Evolutionary conservation across 176 grass and related monocot genomes (phyloP), one percentile per base, ranked within the genome.

Genomic region (Alopecurus myosuroides): DNA sequence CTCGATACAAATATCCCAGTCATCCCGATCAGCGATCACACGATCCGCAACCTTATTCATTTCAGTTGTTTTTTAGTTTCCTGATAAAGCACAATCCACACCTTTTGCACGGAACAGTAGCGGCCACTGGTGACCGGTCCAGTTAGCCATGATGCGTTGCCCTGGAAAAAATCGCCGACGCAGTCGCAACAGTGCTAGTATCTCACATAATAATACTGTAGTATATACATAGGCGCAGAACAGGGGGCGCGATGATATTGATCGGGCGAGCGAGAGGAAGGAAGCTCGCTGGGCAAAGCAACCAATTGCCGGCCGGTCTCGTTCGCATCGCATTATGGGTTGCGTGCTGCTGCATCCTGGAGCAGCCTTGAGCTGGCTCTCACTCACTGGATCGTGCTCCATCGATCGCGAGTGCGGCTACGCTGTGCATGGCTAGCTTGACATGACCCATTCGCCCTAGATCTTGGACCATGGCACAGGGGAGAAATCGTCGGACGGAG

Each of bases 401-500:
- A 15, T 66, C 63, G 31, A 45, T 72, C 17, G 28, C 39, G 29
- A 64, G 65, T 50, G 58, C 68, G 82, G 36, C 39, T 49, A 44
- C 26, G 19, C 77, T 22, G n/a, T n/a, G n/a, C n/a, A 29, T 57
- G 57, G 69, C 29, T 35, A 42, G 52, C 25, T 63, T 52, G 88
- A 52, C 51, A 53, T 79, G 87, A 56, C 76, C 87, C 88, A 82
- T 46, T 36, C 53, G 52, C 10, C 26, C 35, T 46, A 31, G 74
- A 87, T 87, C 84, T 79, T 67, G 88, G 88, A 83, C 88, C 88
- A 77, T 77, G 26, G 70, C 77, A 30, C 76, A 33, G 55, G 28
- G 77, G 4, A 19, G 82, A 73, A 74, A 49, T 31, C 52, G 65
- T 26, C 12, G 17, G 45, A 42, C 11, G 41, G 9, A 11, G 2